Conservation (phyloP, 805 yeast species). For the Saccharomyces cerevisiae region DNA sequence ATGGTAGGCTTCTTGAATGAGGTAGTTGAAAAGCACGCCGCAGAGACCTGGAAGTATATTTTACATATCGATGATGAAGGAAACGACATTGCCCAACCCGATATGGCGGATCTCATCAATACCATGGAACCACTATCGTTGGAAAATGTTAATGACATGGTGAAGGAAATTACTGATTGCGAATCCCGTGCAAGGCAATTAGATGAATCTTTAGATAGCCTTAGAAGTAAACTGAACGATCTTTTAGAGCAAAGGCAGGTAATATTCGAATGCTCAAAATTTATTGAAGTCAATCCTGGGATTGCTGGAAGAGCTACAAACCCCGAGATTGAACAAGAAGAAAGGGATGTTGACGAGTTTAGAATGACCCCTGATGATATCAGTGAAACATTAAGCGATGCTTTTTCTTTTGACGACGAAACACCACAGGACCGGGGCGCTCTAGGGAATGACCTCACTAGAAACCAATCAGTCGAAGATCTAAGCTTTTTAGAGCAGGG, state of each 20-base stretch:
- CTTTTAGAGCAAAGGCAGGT: slow-evolving; percentile 68
- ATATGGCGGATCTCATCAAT: slow-evolving; percentile 10
- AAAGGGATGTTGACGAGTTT: slow-evolving; percentile 20
- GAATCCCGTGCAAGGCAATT: slow-evolving; percentile 70
- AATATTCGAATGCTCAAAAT: slow-evolving; percentile 39
- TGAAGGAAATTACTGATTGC: slow-evolving; percentile 51
- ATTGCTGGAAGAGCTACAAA: slow-evolving; percentile 20
- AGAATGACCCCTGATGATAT: slow-evolving; percentile 13
- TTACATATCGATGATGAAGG: slow-evolving; percentile 26
- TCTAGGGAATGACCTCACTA: slow-evolving; percentile 6
- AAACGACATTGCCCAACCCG: slow-evolving; percentile 15
- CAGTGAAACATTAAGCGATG: slow-evolving; percentile 22
- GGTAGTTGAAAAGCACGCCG: slow-evolving; percentile 41
- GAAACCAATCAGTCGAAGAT: slow-evolving; percentile 18
- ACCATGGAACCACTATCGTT: slow-evolving; percentile 23
- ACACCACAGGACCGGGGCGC: slow-evolving; percentile 1
- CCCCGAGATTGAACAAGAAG: slow-evolving; percentile 7
- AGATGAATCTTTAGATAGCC: slow-evolving; percentile 55
- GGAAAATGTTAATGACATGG: slow-evolving; percentile 49
- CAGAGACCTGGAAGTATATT: slow-evolving; percentile 30
- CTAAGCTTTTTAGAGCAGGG: slow-evolving; percentile 35
- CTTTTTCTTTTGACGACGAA: slow-evolving; percentile 19
- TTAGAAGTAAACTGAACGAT: slow-evolving; percentile 53
- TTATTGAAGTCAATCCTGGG: slow-evolving; percentile 37
- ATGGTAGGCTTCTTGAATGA: slow-evolving; percentile 49